A percentile compares a stretch with the other conserved stretches of the same genome.
Evolutionary conservation across 345 rosid genomes (phyloP).

Genomic region (Euphorbia tirucalli): DNA sequence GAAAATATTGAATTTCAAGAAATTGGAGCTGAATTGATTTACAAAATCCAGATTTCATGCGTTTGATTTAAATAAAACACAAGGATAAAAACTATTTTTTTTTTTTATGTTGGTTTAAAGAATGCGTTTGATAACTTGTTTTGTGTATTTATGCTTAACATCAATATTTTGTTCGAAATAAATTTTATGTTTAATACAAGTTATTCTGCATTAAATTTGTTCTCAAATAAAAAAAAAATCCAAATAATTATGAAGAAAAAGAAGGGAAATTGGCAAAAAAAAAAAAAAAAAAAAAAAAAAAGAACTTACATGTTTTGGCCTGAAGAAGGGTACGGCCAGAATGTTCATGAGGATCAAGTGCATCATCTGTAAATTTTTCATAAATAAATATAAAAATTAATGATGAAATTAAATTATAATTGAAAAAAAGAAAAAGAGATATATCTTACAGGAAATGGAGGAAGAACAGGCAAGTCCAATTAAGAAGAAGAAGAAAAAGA

Average conservation of each 20-base stretch:
- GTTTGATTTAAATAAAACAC: too few relatives aligned
- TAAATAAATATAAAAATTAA: background rate
- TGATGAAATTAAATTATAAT: background rate
- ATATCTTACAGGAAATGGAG: constrained; percentile 39
- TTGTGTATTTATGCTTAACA: too few relatives aligned
- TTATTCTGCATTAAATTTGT: too few relatives aligned
- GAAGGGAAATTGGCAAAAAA: background rate
- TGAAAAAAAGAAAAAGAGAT: background rate
- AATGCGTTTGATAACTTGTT: too few relatives aligned
- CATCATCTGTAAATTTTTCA: constrained; percentile 42
- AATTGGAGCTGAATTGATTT: too few relatives aligned
- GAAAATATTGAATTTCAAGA: too few relatives aligned
- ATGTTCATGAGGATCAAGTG: constrained; percentile 32
- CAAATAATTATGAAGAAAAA: background rate
- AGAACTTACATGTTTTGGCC: constrained; percentile 43
- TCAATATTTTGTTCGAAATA: too few relatives aligned
- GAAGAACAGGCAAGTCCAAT: constrained; percentile 34
- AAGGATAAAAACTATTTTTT: too few relatives aligned
- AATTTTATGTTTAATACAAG: too few relatives aligned
- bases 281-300: background rate
- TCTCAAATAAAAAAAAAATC: too few relatives aligned
- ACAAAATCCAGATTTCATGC: too few relatives aligned
- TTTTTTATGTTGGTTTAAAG: too few relatives aligned
- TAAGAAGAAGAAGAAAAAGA: constrained; percentile 32
- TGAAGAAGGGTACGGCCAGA: constrained; percentile 71